Base-by-base conservation (phyloP, 2,329 filamentous ascomycete species). In the Epichloe sibirici region DNA sequence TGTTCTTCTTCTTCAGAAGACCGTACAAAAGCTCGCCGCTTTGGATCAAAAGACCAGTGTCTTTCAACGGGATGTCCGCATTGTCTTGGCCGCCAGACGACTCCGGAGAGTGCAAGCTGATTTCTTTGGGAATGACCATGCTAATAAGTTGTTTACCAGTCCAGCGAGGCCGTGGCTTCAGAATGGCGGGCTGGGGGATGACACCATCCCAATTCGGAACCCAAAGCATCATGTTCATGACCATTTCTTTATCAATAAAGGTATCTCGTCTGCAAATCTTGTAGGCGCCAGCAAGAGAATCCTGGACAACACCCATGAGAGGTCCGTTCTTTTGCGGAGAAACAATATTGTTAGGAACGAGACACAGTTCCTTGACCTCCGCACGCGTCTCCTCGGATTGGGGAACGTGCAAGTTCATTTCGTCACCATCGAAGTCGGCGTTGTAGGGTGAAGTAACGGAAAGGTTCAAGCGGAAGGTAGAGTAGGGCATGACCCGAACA, bases 341-440 rank as follows among this genome's bases (percentile, higher is more conserved):
- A 9, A 98, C 94, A 63, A 99, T 97, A 69, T 98, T 96, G 61
- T 93, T 80, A 0, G 93, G 93, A n/a, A 99, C 93, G 79, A 97
- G 86, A 68, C 91, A 97, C 13, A 99, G 80, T 66, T 97, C 86
- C 68, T 83, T 88, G 61, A 98, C 82, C 69, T 99, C 93, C 45
- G 94, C 90, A 55, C 93, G 86, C 37, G 94, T 94, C 70, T 99
- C 94, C 65, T 98, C 90, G 39, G 88, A 93, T 65, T 99, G 93
- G 4, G 93, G 94, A 50, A 98, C 94, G 79, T 99, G 93, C 73
- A 99, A 82, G 67, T 99, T 99, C 93, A 99, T 99, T 71, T 99
- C 93, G 68, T 98, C 93, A 72, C 93, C 93, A 65, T 98, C 93
- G 72, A 98, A 98, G 87, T 98, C 93, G 62, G 93, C 93, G 73